These are phyloP conservation scores for Cladosporium cucumerinum DNA, from an alignment of 2,329 filamentous ascomycete species.

Conservation along the genomic window DNA sequence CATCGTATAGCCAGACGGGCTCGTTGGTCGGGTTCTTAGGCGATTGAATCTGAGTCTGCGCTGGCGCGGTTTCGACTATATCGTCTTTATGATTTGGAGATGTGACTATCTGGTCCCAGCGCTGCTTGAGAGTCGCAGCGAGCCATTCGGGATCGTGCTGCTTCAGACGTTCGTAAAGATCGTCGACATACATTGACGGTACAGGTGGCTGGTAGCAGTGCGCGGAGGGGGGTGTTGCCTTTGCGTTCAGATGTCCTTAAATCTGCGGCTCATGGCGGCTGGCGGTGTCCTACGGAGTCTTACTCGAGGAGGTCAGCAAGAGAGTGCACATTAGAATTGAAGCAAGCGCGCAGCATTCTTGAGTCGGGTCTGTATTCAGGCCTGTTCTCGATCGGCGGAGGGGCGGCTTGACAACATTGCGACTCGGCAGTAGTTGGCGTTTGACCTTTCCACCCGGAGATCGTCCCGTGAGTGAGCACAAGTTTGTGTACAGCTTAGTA, in stretches of 20 bases:
- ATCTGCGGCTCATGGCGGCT: not conserved
- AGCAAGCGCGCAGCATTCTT: not conserved
- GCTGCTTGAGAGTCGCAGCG: constrained; percentile 10
- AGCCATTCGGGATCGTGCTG: constrained; percentile 20
- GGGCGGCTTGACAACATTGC: not conserved
- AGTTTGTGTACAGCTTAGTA: too few relatives aligned
- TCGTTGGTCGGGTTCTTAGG: not conserved
- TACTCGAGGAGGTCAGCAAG: too few relatives aligned
- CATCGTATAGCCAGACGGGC: constrained; percentile 9
- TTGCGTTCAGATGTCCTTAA: not conserved
- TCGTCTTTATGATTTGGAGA: not conserved
- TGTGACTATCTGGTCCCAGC: not conserved
- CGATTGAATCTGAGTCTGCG: not conserved
- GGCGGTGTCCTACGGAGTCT: not conserved
- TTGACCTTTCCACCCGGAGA: too few relatives aligned
- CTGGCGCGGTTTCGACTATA: not conserved
- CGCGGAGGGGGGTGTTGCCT: not conserved
- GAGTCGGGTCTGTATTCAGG: not conserved
- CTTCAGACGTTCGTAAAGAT: constrained; percentile 15
- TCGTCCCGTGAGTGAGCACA: too few relatives aligned
- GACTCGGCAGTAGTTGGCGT: too few relatives aligned
- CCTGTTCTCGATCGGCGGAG: not conserved
- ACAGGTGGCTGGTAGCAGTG: not conserved
- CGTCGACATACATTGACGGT: constrained; percentile 1
- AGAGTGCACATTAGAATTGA: too few relatives aligned